Base-by-base conservation (phyloP, 202 grass and related monocot species). In the Miscanthus sacchariflorus region DNA sequence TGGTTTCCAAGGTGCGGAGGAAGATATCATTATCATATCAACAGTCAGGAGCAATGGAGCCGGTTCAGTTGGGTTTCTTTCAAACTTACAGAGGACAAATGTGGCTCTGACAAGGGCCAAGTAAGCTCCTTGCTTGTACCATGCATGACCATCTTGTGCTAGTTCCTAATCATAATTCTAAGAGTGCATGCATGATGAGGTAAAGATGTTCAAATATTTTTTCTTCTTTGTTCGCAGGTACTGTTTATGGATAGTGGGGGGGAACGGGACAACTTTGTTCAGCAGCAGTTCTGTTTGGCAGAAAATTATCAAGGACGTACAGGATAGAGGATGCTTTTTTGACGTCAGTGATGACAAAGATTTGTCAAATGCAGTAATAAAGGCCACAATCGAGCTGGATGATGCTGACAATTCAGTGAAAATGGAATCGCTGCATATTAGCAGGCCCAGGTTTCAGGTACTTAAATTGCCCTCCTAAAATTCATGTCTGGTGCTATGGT, bases 191-290 rank as follows among this genome's bases (percentile, higher is more conserved):
- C 72, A 74, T 3, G 5, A 44, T 15, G n/a, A 49, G 21, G 70
- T 27, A 74, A 25, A 27, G 9, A 72, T 11, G 3, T 72, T 43
- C 36, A 42, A 72, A 14, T 25, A 25, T 74, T 14, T 74, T 23
- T 44, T 5, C 1, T 49, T 9, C 1, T 45, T 45, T 46, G 6
- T 74, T 74, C 4, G 6, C 39, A 88, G 87, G 74, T 59, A 88
- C 6, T 88, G 87, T 33, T 36, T 88, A 66, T 88, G 87, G 87
- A 76, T 83, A 19, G 35, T 88, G n/a, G n/a, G n/a, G 67, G 80
- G 87, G 28, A 88, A 88, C 12, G 73, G 46, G 12, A 33, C 64
- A 15, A 88, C 87, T 1, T 43, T 88, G 66, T 83, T 63, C 2
- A 88, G n/a, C 63, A 78, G 66, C 39, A 70, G 12, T 66, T 71